phyloP scores from a whole-genome alignment of 805 yeast genomes.

The Scheffersomyces spartinae region DNA sequence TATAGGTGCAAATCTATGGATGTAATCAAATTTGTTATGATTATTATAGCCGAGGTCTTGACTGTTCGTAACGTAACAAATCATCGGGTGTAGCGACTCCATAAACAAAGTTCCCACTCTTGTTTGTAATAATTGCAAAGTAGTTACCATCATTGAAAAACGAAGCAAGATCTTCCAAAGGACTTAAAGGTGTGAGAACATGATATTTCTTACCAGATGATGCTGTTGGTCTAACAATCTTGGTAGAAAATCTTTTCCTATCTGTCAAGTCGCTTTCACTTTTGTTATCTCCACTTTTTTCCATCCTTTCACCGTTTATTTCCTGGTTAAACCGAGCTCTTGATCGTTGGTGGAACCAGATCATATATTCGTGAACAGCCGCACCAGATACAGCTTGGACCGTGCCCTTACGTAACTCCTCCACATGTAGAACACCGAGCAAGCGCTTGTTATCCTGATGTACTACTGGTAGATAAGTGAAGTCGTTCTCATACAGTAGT shows the following conservation, averaged over 20 bases:
- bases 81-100: slow-evolving; percentile 48
- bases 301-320: slow-evolving; percentile 9
- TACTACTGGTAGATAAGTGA: slow-evolving; percentile 43
- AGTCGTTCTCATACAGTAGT: slow-evolving; percentile 43
- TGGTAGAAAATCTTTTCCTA: slow-evolving; percentile 15
- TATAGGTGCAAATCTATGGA: too few species aligned
- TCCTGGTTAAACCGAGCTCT: too few species aligned
- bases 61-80: slow-evolving; percentile 26
- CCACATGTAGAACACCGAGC: slow-evolving; percentile 39
- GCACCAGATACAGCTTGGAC: slow-evolving; percentile 14
- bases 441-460: slow-evolving; percentile 32
- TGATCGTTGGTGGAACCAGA: slow-evolving; percentile 30
- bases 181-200: slow-evolving; percentile 41
- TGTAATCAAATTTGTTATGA: too few species aligned
- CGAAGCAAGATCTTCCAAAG: slow-evolving; percentile 39
- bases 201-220: slow-evolving; percentile 20
- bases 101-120: slow-evolving; percentile 38
- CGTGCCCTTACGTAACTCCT: slow-evolving; percentile 23
- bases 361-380: slow-evolving; percentile 24
- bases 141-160: slow-evolving; percentile 39
- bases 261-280: slow-evolving; percentile 10
- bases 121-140: slow-evolving; percentile 49
- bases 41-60: slow-evolving; percentile 27
- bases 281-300: slow-evolving; percentile 2
- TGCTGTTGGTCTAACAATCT: slow-evolving; percentile 22